phyloP scores from a whole-genome alignment of 306 rosid genomes.

The Pterocarpus santalinus region DNA sequence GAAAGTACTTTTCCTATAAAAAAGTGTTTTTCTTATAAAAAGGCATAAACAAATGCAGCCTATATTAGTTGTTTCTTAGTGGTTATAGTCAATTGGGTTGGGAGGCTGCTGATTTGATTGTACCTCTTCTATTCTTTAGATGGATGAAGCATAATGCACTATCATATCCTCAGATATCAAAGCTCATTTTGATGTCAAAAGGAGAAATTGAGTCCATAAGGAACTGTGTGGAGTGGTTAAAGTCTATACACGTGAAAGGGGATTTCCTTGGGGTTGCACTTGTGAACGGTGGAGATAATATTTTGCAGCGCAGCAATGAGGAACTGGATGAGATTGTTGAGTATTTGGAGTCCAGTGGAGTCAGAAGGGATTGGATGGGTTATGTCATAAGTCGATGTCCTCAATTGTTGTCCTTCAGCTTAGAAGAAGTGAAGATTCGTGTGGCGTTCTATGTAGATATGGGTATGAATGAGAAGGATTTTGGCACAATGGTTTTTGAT shows the following conservation, averaged over 20 bases:
- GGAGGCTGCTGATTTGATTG: constrained; percentile 42
- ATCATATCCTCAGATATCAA: constrained; percentile 86
- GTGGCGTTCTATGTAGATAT: constrained; percentile 71
- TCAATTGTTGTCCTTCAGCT: constrained; percentile 69
- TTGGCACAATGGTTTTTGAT: constrained; percentile 98
- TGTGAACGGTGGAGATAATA: constrained; percentile 69
- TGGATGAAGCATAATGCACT: constrained; percentile 94
- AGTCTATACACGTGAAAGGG: constrained; percentile 74
- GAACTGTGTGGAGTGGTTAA: constrained; percentile 74
- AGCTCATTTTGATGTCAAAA: constrained; percentile 82
- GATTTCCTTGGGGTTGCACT: constrained; percentile 71
- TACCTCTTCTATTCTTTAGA: constrained; percentile 52
- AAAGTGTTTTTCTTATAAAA: no score
- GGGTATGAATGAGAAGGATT: constrained; percentile 84
- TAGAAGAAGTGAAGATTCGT: constrained; percentile 77
- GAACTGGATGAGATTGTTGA: constrained; percentile 79
- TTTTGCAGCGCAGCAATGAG: constrained; percentile 61
- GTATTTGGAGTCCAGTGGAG: constrained; percentile 78
- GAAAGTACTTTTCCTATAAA: no score
- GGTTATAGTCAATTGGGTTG: not conserved
- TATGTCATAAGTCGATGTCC: constrained; percentile 86
- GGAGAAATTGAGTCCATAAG: constrained; percentile 74
- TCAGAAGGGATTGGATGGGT: constrained; percentile 91
- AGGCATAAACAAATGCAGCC: no score
- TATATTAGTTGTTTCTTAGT: not conserved